Conservation (phyloP, 2,329 filamentous ascomycete genomes). For the Colletotrichum karsti region DNA sequence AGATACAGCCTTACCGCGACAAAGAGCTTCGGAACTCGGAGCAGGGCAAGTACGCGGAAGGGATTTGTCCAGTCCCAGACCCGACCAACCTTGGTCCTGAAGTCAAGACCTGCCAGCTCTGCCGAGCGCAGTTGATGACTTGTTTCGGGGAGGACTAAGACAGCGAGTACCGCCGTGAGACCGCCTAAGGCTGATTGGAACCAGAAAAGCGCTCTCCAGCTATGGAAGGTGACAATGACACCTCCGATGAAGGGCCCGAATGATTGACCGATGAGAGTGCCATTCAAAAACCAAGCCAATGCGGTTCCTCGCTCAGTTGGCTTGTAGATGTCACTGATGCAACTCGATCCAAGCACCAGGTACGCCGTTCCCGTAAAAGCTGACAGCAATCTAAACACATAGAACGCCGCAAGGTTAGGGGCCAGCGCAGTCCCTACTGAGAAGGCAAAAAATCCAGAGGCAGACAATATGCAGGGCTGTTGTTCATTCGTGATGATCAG, state of each 20-base stretch:
- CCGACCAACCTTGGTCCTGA: slow-evolving; percentile 47
- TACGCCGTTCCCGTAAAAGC: slow-evolving; percentile 77
- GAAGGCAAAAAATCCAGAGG: slow-evolving; percentile 66
- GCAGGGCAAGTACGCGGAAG: slow-evolving; percentile 69
- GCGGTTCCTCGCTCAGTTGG: slow-evolving; percentile 72
- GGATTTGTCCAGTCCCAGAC: slow-evolving; percentile 67
- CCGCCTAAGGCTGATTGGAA: slow-evolving; percentile 71
- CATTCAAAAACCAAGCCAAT: slow-evolving; percentile 71
- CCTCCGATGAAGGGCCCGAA: slow-evolving; percentile 73
- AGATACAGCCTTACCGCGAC: slow-evolving; percentile 63
- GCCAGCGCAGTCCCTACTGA: slow-evolving; percentile 72
- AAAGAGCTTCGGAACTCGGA: slow-evolving; percentile 71
- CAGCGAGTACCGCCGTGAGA: slow-evolving; percentile 60
- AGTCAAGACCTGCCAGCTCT: slow-evolving; percentile 64
- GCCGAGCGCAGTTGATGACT: slow-evolving; percentile 69
- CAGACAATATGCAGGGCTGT: slow-evolving; percentile 31
- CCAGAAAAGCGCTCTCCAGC: slow-evolving; percentile 78
- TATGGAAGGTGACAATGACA: slow-evolving; percentile 73
- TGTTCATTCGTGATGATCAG: not conserved
- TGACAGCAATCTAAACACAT: slow-evolving; percentile 73
- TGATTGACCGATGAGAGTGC: slow-evolving; percentile 72
- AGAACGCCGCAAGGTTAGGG: slow-evolving; percentile 72
- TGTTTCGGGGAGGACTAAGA: slow-evolving; percentile 73
- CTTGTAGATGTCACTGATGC: slow-evolving; percentile 66
- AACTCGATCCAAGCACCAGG: slow-evolving; percentile 71